Evolutionary conservation across 1,139 yeast species (phyloP), one percentile per base, ranked within the genome.

Genomic region (Hansenula sp.): DNA sequence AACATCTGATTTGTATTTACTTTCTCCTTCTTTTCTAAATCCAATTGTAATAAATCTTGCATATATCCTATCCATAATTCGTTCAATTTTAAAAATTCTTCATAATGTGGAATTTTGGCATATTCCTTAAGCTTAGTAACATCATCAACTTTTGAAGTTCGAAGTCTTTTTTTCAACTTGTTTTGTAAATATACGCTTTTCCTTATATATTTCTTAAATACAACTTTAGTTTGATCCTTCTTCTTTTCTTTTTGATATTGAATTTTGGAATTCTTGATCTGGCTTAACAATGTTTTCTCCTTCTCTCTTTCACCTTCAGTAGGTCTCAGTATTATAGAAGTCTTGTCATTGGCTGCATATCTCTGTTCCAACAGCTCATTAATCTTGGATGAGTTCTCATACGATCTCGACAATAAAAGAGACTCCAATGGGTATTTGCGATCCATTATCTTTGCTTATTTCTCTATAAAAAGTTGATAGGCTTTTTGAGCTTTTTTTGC

Each of bases 51-150:
- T n/a, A 84, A 61, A 29, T 76, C 78, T 26, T 62, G 62, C 42
- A 79, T 74, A 53, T 86, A 86, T 13, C 62, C 62, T 28, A 69
- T 71, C 95, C 95, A 86, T 21, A 86, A 61, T 16, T 53, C 50
- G 55, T 80, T 71, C 53, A 85, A 60, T 3, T 69, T 68, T 1
- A 61, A 38, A 47, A 79, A 86, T 29, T 77, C 75, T 37, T 73
- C 77, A 51, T 71, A 79, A 29, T 61, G 60, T 9, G 85, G 77
- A 11, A 82, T 64, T 1, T 64, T 53, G 37, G 65, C 62, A 44
- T 65, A 68, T 16, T 59, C 50, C 14, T 69, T 53, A 34, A 66
- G 48, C 35, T 54, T 52, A 0, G 56, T 48, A 3, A 74, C 41
- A 27, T 32, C 29, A 3, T 17, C 8, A 63, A 62, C 41, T 47